A percentile compares a stretch with the other conserved stretches of the same genome.
phyloP scores from a whole-genome alignment of 2,329 filamentous ascomycete genomes.

The Ascochyta pisi region DNA sequence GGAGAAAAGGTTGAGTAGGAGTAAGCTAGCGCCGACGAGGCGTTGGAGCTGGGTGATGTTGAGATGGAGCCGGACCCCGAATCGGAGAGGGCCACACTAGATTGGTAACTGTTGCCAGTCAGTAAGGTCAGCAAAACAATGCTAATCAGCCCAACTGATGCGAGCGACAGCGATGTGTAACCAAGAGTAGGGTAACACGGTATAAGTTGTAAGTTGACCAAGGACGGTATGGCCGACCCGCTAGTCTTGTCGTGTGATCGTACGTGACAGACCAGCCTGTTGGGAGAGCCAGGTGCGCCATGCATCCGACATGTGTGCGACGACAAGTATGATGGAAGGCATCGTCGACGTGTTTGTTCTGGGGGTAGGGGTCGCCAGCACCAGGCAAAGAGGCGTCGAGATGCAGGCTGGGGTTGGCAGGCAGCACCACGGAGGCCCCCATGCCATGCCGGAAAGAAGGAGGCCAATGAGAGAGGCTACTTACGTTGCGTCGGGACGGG shows the following conservation, averaged over 20 bases:
- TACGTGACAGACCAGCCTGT: constrained; percentile 50
- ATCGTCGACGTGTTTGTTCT: constrained; percentile 53
- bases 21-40: constrained; percentile 56
- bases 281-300: constrained; percentile 48
- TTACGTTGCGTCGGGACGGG: constrained; percentile 64
- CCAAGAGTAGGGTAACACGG: constrained; percentile 47
- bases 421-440: constrained; percentile 45
- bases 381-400: constrained; percentile 47
- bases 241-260: constrained; percentile 55
- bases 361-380: constrained; percentile 47
- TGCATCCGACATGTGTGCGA: constrained; percentile 49
- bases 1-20: constrained; percentile 49
- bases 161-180: constrained; percentile 50
- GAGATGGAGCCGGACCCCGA: constrained; percentile 63
- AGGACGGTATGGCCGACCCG: constrained; percentile 47
- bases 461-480: constrained; percentile 54
- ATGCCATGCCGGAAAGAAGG: constrained; percentile 41
- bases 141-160: constrained; percentile 38
- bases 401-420: constrained; percentile 46
- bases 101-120: constrained; percentile 57
- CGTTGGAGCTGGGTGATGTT: constrained; percentile 59
- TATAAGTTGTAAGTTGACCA: constrained; percentile 48
- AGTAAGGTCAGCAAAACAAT: constrained; percentile 43
- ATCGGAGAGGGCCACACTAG: constrained; percentile 60
- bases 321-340: constrained; percentile 41